Conservation (phyloP, 495 filamentous ascomycete genomes). For the Echria macrotheca region DNA sequence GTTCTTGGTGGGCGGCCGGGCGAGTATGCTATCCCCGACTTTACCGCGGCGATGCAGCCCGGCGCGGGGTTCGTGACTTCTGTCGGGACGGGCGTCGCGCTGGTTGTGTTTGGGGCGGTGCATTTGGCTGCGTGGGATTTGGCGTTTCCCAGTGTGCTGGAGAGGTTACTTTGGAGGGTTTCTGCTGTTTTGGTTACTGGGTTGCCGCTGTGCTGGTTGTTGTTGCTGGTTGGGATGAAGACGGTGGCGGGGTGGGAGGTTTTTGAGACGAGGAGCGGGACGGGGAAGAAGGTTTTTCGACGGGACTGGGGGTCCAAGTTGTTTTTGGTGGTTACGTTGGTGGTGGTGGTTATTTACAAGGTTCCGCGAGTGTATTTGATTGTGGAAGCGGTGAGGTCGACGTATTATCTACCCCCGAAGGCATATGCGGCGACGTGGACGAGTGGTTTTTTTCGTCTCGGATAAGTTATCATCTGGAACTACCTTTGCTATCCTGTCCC, state of each 20-base stretch:
- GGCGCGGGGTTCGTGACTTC: too few relatives aligned
- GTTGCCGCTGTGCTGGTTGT: neutral
- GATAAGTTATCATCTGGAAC: too few relatives aligned
- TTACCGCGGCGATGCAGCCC: too few relatives aligned
- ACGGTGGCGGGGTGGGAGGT: neutral
- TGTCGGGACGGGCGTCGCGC: neutral
- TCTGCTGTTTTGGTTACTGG: neutral
- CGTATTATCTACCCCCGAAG: slow-evolving; percentile 4
- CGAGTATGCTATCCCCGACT: too few relatives aligned
- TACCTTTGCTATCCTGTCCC: too few relatives aligned
- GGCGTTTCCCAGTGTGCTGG: neutral
- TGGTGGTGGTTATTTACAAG: too few relatives aligned
- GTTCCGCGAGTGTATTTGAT: neutral
- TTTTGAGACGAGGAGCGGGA: too few relatives aligned
- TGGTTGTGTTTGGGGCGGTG: slow-evolving; percentile 1
- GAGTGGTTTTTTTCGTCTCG: too few relatives aligned
- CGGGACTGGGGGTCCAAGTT: neutral
- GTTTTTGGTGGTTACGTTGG: neutral
- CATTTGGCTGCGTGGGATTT: slow-evolving; percentile 10
- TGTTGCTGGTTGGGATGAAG: neutral
- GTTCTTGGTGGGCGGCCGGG: too few relatives aligned
- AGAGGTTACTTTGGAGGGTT: slow-evolving; percentile 1
- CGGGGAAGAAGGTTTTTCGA: too few relatives aligned
- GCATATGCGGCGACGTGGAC: too few relatives aligned
- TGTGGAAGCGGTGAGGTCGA: slow-evolving; percentile 4